phyloP scores from a whole-genome alignment of 495 filamentous ascomycete species.

The Tuber magnatum region DNA sequence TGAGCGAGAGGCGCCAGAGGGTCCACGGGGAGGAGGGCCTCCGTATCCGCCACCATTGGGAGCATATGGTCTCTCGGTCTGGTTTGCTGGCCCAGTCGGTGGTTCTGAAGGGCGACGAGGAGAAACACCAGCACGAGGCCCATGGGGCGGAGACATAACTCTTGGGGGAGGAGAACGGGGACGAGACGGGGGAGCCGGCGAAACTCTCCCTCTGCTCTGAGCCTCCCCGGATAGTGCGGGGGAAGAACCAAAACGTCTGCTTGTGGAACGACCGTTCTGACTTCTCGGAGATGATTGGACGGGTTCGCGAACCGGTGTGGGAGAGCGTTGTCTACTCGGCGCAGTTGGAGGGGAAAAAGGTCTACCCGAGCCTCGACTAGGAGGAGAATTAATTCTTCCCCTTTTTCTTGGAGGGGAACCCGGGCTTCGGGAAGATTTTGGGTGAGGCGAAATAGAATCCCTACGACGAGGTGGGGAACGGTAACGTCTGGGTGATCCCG shows the following conservation, averaged over 20 bases:
- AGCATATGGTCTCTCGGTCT: slow-evolving; percentile 35
- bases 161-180: slow-evolving; percentile 37
- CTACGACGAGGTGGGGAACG: slow-evolving; percentile 25
- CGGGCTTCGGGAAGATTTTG: slow-evolving; percentile 28
- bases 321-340: slow-evolving; percentile 33
- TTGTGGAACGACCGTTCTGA: slow-evolving; percentile 26
- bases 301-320: slow-evolving; percentile 29
- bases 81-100: slow-evolving; percentile 25
- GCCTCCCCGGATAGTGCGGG: slow-evolving; percentile 33
- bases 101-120: slow-evolving; percentile 26
- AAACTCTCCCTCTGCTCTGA: slow-evolving; percentile 23
- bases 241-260: slow-evolving; percentile 23
- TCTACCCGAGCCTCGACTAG: slow-evolving; percentile 29
- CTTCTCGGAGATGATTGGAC: slow-evolving; percentile 32
- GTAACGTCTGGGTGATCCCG: slow-evolving; percentile 26
- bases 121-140: slow-evolving; percentile 26
- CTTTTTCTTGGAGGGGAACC: slow-evolving; percentile 33
- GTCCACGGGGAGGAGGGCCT: slow-evolving; percentile 22
- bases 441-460: slow-evolving; percentile 32
- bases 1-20: slow-evolving; percentile 23
- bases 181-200: slow-evolving; percentile 32
- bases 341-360: slow-evolving; percentile 23
- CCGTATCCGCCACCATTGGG: slow-evolving; percentile 22
- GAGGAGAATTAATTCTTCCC: slow-evolving; percentile 29
- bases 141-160: slow-evolving; percentile 36